These are phyloP conservation scores for Gliomastix tumulicola DNA, from an alignment of 2,329 filamentous ascomycete genomes.

Conservation along the genomic window DNA sequence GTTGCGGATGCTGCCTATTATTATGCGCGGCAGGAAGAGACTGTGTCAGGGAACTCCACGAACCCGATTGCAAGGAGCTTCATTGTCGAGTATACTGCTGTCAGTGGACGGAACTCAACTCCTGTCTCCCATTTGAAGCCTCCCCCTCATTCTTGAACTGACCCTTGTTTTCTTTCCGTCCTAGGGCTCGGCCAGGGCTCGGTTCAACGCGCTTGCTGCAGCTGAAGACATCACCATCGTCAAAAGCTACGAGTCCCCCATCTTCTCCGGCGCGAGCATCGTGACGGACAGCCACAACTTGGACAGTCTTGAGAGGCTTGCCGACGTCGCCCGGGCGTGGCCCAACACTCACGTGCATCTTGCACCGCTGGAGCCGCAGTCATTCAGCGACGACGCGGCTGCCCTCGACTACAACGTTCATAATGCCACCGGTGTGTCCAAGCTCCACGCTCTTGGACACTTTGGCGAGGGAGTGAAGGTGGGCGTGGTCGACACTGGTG, in stretches of 20 bases:
- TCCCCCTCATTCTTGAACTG: too few relatives aligned
- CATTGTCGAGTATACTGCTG: neutral
- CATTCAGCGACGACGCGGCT: neutral
- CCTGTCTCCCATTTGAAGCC: too few relatives aligned
- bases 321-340: conserved; percentile 13
- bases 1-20: too few relatives aligned
- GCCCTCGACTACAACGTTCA: conserved; percentile 13
- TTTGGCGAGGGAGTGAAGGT: conserved; percentile 14
- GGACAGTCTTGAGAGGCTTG: conserved; percentile 9
- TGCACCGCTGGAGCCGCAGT: conserved; percentile 2
- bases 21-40: too few relatives aligned
- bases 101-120: neutral
- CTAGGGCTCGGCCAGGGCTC: too few relatives aligned
- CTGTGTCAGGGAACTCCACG: too few relatives aligned
- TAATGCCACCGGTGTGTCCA: conserved; percentile 13
- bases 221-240: neutral
- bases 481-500: conserved; percentile 16
- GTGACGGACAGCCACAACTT: conserved; percentile 8
- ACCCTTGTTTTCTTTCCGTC: too few relatives aligned
- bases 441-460: conserved; percentile 13
- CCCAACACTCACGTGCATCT: conserved; percentile 5
- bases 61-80: neutral
- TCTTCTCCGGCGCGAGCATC: conserved; percentile 15
- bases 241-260: neutral
- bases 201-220: too few relatives aligned